Percentiles rank a stretch among this genome's conserved stretches.
phyloP scores from a whole-genome alignment of 768 basidiomycete genomes.

The Xerocomellus amylosporus region DNA sequence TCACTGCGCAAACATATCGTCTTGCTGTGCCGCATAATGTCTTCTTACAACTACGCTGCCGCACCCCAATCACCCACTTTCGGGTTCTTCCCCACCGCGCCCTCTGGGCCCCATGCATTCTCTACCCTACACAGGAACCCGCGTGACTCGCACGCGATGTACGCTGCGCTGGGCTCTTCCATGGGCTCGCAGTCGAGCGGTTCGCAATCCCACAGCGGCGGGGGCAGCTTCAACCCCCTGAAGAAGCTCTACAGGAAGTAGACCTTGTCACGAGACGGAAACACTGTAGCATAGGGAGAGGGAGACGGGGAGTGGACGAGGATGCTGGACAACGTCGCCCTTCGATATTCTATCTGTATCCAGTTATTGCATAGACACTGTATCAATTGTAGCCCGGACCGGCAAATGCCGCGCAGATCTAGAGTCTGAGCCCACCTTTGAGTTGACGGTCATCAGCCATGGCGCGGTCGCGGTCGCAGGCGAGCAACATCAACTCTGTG shows the following conservation, averaged over 20 bases:
- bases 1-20: not conserved
- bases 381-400: slow-evolving; percentile 25
- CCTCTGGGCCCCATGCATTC: slow-evolving; percentile 58
- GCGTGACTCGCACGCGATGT: slow-evolving; percentile 58
- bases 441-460: slow-evolving; percentile 26
- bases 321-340: not conserved
- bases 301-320: not conserved
- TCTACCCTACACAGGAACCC: slow-evolving; percentile 56
- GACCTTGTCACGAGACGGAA: slow-evolving; percentile 3
- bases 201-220: slow-evolving; percentile 23
- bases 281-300: slow-evolving; percentile 29
- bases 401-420: slow-evolving; percentile 25
- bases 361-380: slow-evolving; percentile 22
- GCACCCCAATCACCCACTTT: slow-evolving; percentile 53
- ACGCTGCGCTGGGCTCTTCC: slow-evolving; percentile 44
- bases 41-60: slow-evolving; percentile 41
- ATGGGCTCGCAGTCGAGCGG: slow-evolving; percentile 24
- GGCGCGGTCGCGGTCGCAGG: slow-evolving; percentile 36
- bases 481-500: slow-evolving; percentile 41
- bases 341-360: slow-evolving; percentile 28
- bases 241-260: slow-evolving; percentile 38
- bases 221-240: slow-evolving; percentile 28
- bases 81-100: slow-evolving; percentile 56
- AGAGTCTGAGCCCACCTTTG: not conserved
- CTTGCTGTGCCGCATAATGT: slow-evolving; percentile 34